These are phyloP conservation scores for Xylariaceae sp. DNA, from an alignment of 2,329 filamentous ascomycete genomes.

Conservation along the genomic window DNA sequence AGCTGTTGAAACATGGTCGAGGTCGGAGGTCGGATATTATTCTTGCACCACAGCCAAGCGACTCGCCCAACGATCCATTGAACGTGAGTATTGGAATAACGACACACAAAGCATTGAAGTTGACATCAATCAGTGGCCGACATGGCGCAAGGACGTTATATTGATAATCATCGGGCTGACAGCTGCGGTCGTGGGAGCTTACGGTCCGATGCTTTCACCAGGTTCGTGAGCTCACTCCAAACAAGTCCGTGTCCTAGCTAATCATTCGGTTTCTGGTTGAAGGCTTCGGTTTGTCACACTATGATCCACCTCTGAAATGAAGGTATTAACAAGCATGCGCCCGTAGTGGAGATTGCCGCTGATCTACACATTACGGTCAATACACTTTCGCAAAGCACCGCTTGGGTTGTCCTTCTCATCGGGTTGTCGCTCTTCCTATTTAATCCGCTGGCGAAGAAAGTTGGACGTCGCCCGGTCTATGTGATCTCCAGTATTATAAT, in stretches of 20 bases:
- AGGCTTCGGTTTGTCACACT: no score
- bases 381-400: constrained; percentile 41
- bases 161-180: constrained; percentile 36
- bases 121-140: constrained; percentile 40
- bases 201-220: constrained; percentile 35
- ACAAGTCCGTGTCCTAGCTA: no score
- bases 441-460: constrained; percentile 48
- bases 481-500: constrained; percentile 44
- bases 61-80: constrained; percentile 46
- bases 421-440: constrained; percentile 47
- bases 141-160: constrained; percentile 38
- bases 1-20: constrained; percentile 37
- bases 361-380: constrained; percentile 41
- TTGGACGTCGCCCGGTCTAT: constrained; percentile 48
- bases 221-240: no score
- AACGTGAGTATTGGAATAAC: constrained; percentile 42
- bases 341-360: constrained; percentile 37
- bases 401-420: constrained; percentile 46
- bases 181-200: constrained; percentile 34
- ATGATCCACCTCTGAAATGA: no score
- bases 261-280: no score
- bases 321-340: no score
- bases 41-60: constrained; percentile 42
- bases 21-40: constrained; percentile 34
- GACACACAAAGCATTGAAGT: no score